Base-by-base conservation (phyloP, 164 flowering plant genomes). In the Berberis thunbergii region DNA sequence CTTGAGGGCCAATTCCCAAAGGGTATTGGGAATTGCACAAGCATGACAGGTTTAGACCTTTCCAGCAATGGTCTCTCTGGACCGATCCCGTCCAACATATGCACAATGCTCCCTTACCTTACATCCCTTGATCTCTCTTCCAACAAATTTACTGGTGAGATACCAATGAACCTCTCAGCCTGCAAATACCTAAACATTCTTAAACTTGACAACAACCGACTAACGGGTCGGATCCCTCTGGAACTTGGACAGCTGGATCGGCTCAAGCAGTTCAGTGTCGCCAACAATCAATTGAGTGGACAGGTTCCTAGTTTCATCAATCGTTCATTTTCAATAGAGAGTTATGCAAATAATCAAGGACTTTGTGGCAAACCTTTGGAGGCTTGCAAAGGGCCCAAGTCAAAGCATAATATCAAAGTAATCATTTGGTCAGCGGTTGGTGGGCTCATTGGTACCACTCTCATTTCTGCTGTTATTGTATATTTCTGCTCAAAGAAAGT, bases 41-140 rank as follows among this genome's bases (percentile, higher is more conserved):
- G 83, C 77, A 41, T 91, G 71, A 84, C 86, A 2, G 90, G 85
- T 10, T 68, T 91, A 59, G 90, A 87, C 74, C 90, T 91, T 45
- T 84, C 97, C 0, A 70, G 55, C 69, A 91, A 91, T 66, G 59
- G 72, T 1, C 53, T 91, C 4, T 66, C 57, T 43, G 97, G 97
- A 41, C 2, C 69, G 11, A 64, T 91, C 63, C 97, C 97, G 4
- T 4, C 41, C 2, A 55, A 88, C 60, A 83, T 91, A 42, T 64
- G 80, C 1, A 1, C 49, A 0, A 11, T 67, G 1, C 38, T 86
- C 2, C n/a, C 9, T 1, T 83, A 7, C 62, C 75, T 77, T 45
- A 81, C 88, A 2, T 4, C 67, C 5, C 85, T 91, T 39, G 90
- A 85, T 70, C 91, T 91, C 58, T 91, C 97, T 0, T 78, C 76